These are phyloP conservation scores for Cutaneotrichosporon spelunceum DNA, from an alignment of 1,284 basidiomycete species.

Conservation along the genomic window DNA sequence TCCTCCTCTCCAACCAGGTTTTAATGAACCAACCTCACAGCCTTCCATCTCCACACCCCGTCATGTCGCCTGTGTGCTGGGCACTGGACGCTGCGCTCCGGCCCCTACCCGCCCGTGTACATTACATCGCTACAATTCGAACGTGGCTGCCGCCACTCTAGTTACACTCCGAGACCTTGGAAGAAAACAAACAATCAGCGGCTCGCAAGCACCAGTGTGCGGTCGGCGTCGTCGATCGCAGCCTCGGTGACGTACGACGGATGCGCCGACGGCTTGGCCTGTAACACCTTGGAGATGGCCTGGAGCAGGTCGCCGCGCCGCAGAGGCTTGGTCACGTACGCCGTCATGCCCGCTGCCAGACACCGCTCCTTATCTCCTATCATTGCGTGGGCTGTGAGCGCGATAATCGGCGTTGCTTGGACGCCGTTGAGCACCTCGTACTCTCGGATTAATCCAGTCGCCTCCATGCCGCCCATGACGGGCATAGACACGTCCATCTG, in stretches of 20 bases:
- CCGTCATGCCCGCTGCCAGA: slow-evolving; percentile 67
- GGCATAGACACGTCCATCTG: slow-evolving; percentile 99
- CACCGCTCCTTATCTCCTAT: slow-evolving; percentile 93
- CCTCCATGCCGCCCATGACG: slow-evolving; percentile 63
- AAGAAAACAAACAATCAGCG: slow-evolving; percentile 6
- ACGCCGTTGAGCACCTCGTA: slow-evolving; percentile 75
- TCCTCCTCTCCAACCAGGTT: too few species aligned
- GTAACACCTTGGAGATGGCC: slow-evolving; percentile 48
- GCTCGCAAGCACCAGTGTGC: slow-evolving; percentile 22
- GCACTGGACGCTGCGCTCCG: too few species aligned
- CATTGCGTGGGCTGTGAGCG: slow-evolving; percentile 75
- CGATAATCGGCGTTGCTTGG: slow-evolving; percentile 84
- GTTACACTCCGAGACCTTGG: slow-evolving; percentile 6
- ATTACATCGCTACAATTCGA: slow-evolving; percentile 6
- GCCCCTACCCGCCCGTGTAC: neutral
- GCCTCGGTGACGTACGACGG: slow-evolving; percentile 13
- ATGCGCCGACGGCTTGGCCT: slow-evolving; percentile 22
- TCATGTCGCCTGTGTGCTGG: too few species aligned
- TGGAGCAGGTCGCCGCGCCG: slow-evolving; percentile 48
- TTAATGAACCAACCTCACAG: too few species aligned
- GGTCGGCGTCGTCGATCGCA: slow-evolving; percentile 17
- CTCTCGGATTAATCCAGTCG: slow-evolving; percentile 56
- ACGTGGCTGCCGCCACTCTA: neutral
- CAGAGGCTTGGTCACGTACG: slow-evolving; percentile 28
- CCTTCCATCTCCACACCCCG: too few species aligned